Percentiles rank a stretch among this genome's conserved stretches.
These are phyloP conservation scores for Saccharum spontaneum DNA, from an alignment of 176 grass and related monocot species.

Conservation along the genomic window DNA sequence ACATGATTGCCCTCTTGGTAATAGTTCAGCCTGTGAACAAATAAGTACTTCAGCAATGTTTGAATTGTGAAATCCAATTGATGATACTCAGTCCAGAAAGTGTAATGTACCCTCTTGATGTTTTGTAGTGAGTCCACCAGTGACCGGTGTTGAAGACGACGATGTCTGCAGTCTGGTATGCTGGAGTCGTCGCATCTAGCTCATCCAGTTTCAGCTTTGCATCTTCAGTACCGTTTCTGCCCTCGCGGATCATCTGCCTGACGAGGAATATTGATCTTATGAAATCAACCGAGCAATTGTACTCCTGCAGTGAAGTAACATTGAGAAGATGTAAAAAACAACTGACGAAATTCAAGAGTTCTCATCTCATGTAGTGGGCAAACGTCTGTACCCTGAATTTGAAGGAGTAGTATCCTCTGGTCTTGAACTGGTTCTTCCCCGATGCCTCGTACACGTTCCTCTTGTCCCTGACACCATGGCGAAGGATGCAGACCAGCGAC, in stretches of 20 bases:
- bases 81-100: constrained; percentile 3
- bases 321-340: background rate
- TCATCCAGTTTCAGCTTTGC: constrained; percentile 71
- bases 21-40: constrained; percentile 61
- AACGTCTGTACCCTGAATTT: constrained; percentile 59
- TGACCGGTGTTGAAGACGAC: constrained; percentile 91
- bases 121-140: constrained; percentile 95
- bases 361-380: background rate
- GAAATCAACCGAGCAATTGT: constrained; percentile 83
- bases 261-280: constrained; percentile 84
- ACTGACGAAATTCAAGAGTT: background rate
- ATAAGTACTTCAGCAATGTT: constrained; percentile 1
- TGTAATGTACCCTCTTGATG: constrained; percentile 61
- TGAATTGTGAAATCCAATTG: background rate
- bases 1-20: constrained; percentile 86
- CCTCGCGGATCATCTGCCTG: constrained; percentile 45
- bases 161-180: constrained; percentile 70
- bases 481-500: constrained; percentile 86
- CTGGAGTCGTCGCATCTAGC: constrained; percentile 57
- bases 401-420: constrained; percentile 86
- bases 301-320: constrained; percentile 54
- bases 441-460: constrained; percentile 67
- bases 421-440: constrained; percentile 79
- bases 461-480: constrained; percentile 63
- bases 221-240: constrained; percentile 31